A percentile compares a stretch with the other conserved stretches of the same genome.
Conservation (phyloP, 257 asterid species). For the Hygrophila difformis region DNA sequence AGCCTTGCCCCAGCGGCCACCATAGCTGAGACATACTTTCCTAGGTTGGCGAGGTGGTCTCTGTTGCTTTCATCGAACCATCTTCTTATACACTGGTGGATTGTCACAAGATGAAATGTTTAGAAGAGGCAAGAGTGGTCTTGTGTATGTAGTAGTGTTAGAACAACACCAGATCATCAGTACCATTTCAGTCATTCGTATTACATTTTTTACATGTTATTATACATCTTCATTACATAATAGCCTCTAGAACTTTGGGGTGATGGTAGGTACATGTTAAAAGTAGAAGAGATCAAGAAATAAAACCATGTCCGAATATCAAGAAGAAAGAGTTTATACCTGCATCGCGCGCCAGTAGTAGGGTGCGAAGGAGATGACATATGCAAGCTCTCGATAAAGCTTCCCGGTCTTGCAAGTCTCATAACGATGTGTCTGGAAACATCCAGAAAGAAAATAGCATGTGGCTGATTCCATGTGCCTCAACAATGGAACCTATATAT, state of each 20-base stretch:
- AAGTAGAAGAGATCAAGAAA: no score
- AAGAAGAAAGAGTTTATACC: constrained; percentile 23
- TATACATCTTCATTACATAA: no score
- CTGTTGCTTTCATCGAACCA: constrained; percentile 70
- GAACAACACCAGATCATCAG: no score
- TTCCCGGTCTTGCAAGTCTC: constrained; percentile 74
- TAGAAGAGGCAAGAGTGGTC: no score
- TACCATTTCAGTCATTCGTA: no score
- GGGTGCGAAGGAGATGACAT: constrained; percentile 85
- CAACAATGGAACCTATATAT: constrained; percentile 55
- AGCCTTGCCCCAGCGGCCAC: constrained; percentile 96
- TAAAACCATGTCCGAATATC: background rate
- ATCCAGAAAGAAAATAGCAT: constrained; percentile 77
- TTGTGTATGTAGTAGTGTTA: no score
- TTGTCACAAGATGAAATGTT: background rate
- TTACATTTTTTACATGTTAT: no score
- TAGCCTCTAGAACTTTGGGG: no score
- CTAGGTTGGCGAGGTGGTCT: constrained; percentile 78
- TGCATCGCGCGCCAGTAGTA: constrained; percentile 98
- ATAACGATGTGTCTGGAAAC: constrained; percentile 47
- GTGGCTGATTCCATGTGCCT: constrained; percentile 94
- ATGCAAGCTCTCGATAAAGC: constrained; percentile 70
- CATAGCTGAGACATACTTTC: constrained; percentile 96
- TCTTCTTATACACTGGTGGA: constrained; percentile 65
- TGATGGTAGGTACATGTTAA: no score